phyloP scores from a whole-genome alignment of 2,329 filamentous ascomycete species.

The Monosporascus sp. region DNA sequence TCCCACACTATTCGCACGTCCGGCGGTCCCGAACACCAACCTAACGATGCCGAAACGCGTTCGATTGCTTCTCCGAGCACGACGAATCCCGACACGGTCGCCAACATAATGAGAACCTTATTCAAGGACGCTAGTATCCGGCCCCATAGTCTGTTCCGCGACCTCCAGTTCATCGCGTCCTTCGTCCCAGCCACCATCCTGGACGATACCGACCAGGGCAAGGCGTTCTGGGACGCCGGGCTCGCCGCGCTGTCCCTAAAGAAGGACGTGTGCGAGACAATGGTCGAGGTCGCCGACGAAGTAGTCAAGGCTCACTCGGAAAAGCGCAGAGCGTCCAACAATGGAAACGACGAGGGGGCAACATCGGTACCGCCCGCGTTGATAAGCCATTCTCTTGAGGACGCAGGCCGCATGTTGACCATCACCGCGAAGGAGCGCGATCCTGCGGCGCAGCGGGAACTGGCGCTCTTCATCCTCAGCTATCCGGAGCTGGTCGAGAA shows the following conservation, averaged over 20 bases:
- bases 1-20: conserved; percentile 46
- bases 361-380: conserved; percentile 46
- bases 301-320: conserved; percentile 65
- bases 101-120: conserved; percentile 60
- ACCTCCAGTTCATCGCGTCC: conserved; percentile 68
- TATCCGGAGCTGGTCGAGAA: conserved; percentile 80
- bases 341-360: conserved; percentile 25
- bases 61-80: conserved; percentile 44
- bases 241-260: conserved; percentile 85
- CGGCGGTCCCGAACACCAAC: conserved; percentile 27
- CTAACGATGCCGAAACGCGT: conserved; percentile 42
- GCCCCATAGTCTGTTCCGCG: conserved; percentile 76
- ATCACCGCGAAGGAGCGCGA: conserved; percentile 92
- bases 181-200: conserved; percentile 57
- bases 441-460: conserved; percentile 81
- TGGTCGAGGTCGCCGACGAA: conserved; percentile 68
- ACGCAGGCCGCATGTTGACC: conserved; percentile 84
- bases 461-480: conserved; percentile 89
- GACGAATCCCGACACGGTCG: conserved; percentile 58
- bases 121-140: conserved; percentile 63
- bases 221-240: conserved; percentile 86
- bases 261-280: conserved; percentile 78
- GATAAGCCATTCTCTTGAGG: conserved; percentile 57
- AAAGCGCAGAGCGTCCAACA: conserved; percentile 44
- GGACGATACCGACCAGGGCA: conserved; percentile 59